A percentile compares a stretch with the other conserved stretches of the same genome.
Evolutionary conservation across 1,284 basidiomycete genomes (phyloP).

Genomic region (Irpex sp.): DNA sequence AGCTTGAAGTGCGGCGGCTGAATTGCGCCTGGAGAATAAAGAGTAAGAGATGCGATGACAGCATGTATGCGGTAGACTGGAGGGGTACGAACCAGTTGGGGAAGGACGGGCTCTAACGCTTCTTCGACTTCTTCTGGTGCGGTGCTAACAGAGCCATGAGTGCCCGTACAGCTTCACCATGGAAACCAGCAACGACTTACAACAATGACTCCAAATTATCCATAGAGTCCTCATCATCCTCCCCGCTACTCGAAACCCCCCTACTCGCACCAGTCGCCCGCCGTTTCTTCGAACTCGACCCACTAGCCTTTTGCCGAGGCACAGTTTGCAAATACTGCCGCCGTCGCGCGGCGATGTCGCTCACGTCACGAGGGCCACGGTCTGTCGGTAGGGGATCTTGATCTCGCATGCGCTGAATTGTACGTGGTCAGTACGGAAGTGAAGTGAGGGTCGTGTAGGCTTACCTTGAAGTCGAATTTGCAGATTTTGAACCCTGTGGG

Average conservation of each 20-base stretch:
- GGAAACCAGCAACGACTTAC: no score
- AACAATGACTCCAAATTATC: not conserved
- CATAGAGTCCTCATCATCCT: not conserved
- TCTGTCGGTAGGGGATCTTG: not conserved
- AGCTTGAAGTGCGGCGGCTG: not conserved
- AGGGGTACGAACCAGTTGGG: no score
- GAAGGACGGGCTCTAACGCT: not conserved
- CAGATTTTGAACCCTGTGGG: constrained; percentile 5
- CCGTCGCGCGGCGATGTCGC: constrained; percentile 1
- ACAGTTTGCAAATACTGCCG: not conserved
- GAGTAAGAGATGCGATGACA: not conserved
- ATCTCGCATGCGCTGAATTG: not conserved
- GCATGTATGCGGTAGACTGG: no score
- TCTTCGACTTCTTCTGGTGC: not conserved
- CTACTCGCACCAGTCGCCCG: not conserved
- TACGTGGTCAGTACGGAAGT: not conserved
- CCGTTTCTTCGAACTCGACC: not conserved
- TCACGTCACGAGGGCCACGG: not conserved
- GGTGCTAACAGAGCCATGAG: not conserved
- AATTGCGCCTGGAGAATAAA: not conserved
- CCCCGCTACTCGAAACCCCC: not conserved
- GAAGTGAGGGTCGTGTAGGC: not conserved
- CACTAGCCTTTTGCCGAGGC: not conserved
- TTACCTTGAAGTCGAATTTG: constrained; percentile 12
- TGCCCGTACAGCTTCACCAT: not conserved